Evolutionary conservation across 257 asterid genomes (phyloP).

Genomic region (Osmanthus fragrans): DNA sequence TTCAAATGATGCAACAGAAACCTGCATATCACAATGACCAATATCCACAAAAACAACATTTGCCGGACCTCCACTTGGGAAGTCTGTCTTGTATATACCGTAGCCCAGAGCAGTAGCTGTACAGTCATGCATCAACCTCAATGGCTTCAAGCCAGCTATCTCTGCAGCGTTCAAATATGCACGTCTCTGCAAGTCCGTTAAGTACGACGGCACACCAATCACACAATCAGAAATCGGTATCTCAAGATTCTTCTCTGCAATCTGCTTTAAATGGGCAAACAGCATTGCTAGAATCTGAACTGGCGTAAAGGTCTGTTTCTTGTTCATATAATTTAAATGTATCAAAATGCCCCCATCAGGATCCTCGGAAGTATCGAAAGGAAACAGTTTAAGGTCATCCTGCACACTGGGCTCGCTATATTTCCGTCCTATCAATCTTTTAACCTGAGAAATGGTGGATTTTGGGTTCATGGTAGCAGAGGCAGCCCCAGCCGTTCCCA

Average conservation of each 20-base stretch:
- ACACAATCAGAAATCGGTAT: slow-evolving; percentile 66
- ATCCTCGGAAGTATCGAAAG: slow-evolving; percentile 76
- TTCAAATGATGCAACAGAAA: slow-evolving; percentile 73
- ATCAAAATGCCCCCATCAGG: slow-evolving; percentile 78
- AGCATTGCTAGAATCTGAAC: slow-evolving; percentile 85
- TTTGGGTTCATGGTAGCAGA: slow-evolving; percentile 88
- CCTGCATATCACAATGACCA: slow-evolving; percentile 96
- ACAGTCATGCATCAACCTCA: slow-evolving; percentile 90
- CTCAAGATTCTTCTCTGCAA: slow-evolving; percentile 75
- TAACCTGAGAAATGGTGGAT: slow-evolving; percentile 89
- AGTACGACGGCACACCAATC: slow-evolving; percentile 80
- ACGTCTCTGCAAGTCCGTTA: slow-evolving; percentile 86
- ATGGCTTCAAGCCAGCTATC: slow-evolving; percentile 79
- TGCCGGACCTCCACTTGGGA: slow-evolving; percentile 45
- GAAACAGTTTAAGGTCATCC: slow-evolving; percentile 65
- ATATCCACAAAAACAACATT: slow-evolving; percentile 87
- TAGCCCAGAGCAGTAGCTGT: slow-evolving; percentile 92
- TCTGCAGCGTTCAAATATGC: slow-evolving; percentile 84
- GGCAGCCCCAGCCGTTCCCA: slow-evolving; percentile 91
- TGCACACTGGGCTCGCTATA: slow-evolving; percentile 65
- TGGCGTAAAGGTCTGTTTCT: slow-evolving; percentile 66
- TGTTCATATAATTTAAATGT: slow-evolving; percentile 63
- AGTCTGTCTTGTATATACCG: slow-evolving; percentile 86
- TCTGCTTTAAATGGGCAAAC: slow-evolving; percentile 73
- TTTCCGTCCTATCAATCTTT: slow-evolving; percentile 78